Base-by-base conservation (phyloP, 345 rosid species). In the Lumnitzera racemosa region DNA sequence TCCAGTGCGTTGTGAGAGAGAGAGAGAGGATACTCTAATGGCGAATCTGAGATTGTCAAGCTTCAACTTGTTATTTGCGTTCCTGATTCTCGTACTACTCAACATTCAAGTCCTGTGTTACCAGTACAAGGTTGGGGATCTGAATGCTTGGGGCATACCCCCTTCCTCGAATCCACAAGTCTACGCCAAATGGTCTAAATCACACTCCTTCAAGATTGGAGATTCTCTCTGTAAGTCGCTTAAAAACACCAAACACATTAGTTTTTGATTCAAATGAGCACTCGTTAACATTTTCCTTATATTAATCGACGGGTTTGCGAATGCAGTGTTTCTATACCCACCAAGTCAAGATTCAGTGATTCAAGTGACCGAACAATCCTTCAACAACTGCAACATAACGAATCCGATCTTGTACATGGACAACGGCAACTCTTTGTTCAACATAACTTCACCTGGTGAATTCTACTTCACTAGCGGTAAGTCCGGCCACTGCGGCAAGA, bases 271-370 rank as follows among this genome's bases (percentile, higher is more conserved):
- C 20, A 20, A 20, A 20, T 20, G 20, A 20, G 8, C 23, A n/a
- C 11, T 12, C 53, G 8, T 27, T 27, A n/a, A 24, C 12, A 46
- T 25, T 20, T 57, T 16, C 20, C 20, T 20, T 20, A 20, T 20
- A 20, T 20, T 20, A 20, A 20, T 20, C 20, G 20, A 20, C 20
- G 20, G 20, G 20, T 0, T 20, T 20, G 31, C 25, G 13, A 15
- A 3, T 47, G 64, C 84, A 94, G 99, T 90, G 83, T 94, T 90
- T 71, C 70, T 90, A 68, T 94, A 94, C 77, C 99, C 99, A 67
- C 99, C 99, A 70, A 94, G 97, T 70, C 87, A 94, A 76, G 96
- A 90, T 66, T 94, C 97, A 64, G 70, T 94, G 68, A 75, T 94
- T 63, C 99, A 88, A 76, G 91, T 94, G 27, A 80, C 89, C 0